A percentile compares a stretch with the other conserved stretches of the same genome.
Evolutionary conservation across 164 flowering plant species (phyloP).

Genomic region (Chimonanthus salicifolius): DNA sequence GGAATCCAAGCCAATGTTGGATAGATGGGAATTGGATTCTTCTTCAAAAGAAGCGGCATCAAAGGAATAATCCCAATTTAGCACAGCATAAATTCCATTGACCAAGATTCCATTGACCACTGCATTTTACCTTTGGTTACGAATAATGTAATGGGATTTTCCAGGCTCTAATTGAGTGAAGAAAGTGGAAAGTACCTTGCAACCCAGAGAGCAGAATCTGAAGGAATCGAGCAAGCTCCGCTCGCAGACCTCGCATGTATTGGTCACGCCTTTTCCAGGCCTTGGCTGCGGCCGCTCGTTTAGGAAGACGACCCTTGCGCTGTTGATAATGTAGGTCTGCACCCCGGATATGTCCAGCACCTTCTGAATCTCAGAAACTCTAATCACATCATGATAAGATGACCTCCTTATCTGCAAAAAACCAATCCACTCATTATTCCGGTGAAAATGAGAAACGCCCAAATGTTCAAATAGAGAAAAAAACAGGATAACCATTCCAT

Average conservation of each 20-base stretch:
- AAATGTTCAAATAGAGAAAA: background rate
- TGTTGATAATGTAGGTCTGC: constrained; percentile 91
- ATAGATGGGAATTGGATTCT: background rate
- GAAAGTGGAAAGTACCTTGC: constrained; percentile 57
- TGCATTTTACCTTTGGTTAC: no score
- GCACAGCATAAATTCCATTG: no score
- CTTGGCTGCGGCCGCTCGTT: constrained; percentile 91
- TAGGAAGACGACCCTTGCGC: constrained; percentile 83
- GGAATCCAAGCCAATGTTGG: background rate
- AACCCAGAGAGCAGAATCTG: constrained; percentile 90
- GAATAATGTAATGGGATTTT: background rate
- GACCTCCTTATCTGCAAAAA: constrained; percentile 80
- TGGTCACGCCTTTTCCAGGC: constrained; percentile 91
- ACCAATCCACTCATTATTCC: no score
- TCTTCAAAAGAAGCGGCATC: background rate
- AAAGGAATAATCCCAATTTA: no score
- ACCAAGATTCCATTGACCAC: no score
- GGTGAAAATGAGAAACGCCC: background rate
- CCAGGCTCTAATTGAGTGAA: background rate
- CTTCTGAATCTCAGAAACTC: constrained; percentile 86
- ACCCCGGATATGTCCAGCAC: constrained; percentile 75
- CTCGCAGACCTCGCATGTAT: constrained; percentile 84
- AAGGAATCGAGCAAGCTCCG: constrained; percentile 89
- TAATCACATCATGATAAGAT: constrained; percentile 95
- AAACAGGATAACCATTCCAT: no score